Percentiles rank a stretch among this genome's conserved stretches.
phyloP scores from a whole-genome alignment of 495 filamentous ascomycete species.

The Schizothecium vesticola region DNA sequence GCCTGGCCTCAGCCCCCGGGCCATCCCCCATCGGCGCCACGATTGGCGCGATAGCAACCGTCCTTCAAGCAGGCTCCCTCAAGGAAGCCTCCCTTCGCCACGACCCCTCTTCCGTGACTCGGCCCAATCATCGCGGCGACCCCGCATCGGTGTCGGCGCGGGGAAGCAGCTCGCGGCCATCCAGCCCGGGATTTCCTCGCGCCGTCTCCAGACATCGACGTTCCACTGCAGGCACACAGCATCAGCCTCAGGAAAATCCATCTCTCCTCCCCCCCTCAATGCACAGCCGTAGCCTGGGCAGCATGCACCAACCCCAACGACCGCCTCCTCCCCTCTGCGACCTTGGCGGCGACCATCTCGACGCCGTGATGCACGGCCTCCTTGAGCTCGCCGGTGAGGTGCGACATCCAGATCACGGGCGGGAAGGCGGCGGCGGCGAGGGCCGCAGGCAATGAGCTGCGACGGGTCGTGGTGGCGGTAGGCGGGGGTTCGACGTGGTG shows the following conservation, averaged over 20 bases:
- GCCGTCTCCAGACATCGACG: not conserved
- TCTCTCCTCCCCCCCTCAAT: not conserved
- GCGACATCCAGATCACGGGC: not conserved
- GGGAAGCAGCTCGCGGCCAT: not conserved
- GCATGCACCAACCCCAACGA: not conserved
- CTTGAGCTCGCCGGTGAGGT: not conserved
- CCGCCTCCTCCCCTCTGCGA: not conserved
- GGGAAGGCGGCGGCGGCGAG: not conserved
- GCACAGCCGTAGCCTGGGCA: not conserved
- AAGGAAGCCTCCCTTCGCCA: not conserved
- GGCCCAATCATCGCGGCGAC: not conserved
- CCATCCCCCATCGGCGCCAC: too few species aligned
- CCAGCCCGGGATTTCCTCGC: not conserved
- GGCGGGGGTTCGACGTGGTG: conserved; percentile 15
- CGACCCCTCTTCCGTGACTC: not conserved
- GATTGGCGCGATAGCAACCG: too few species aligned
- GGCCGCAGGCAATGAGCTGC: not conserved
- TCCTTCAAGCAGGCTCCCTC: too few species aligned
- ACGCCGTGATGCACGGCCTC: not conserved
- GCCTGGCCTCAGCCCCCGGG: too few species aligned
- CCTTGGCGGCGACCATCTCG: not conserved
- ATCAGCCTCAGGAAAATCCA: not conserved
- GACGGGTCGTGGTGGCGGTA: not conserved
- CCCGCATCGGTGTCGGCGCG: not conserved
- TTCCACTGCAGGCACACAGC: not conserved